These are phyloP conservation scores for Xylaria polymorpha DNA, from an alignment of 2,329 filamentous ascomycete genomes.

Conservation along the genomic window DNA sequence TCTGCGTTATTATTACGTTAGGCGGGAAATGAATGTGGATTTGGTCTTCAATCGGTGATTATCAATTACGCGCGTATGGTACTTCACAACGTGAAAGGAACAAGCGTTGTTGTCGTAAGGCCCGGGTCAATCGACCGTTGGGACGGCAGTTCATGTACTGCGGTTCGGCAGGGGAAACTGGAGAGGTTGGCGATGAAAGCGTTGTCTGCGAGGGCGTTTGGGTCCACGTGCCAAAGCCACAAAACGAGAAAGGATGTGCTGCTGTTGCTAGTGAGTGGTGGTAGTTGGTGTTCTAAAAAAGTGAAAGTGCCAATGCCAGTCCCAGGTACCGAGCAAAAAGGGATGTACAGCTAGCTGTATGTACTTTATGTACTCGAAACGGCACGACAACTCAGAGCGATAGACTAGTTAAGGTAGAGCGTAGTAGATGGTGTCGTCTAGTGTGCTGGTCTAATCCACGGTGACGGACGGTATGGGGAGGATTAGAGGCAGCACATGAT, in stretches of 20 bases:
- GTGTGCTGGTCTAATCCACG: conserved; percentile 25
- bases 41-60: conserved; percentile 25
- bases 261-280: conserved; percentile 27
- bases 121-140: conserved; percentile 10
- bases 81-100: conserved; percentile 1
- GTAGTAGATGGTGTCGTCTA: conserved; percentile 20
- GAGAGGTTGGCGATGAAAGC: conserved; percentile 27
- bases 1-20: conserved; percentile 7
- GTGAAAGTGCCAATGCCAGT: neutral
- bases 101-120: conserved; percentile 19
- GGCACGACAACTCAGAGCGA: conserved; percentile 27
- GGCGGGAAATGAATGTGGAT: conserved; percentile 19
- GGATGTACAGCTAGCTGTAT: conserved; percentile 20
- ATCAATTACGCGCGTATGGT: conserved; percentile 30
- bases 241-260: conserved; percentile 31
- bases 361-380: conserved; percentile 27
- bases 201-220: conserved; percentile 21
- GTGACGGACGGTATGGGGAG: conserved; percentile 18
- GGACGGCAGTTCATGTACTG: conserved; percentile 17
- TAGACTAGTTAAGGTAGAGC: conserved; percentile 26
- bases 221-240: conserved; percentile 34
- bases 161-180: conserved; percentile 10
- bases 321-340: conserved; percentile 28
- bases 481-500: conserved; percentile 25
- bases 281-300: conserved; percentile 30